These are phyloP conservation scores for Albugo candida DNA, from an alignment of 352 stramenopile genomes.

Conservation along the genomic window DNA sequence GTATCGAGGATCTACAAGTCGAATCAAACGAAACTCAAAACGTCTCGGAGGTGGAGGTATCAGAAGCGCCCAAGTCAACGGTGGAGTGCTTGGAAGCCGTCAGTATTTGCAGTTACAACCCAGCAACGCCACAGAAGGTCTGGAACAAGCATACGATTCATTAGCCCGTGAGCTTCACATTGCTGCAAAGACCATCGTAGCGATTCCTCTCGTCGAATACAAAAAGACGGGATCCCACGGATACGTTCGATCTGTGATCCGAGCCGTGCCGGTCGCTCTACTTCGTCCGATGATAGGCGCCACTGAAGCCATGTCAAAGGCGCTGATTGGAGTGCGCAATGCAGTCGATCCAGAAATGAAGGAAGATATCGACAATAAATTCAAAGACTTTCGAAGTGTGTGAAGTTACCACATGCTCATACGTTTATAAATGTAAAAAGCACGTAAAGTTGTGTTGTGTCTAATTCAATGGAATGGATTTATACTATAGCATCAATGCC, in stretches of 20 bases:
- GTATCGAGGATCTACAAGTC: slow-evolving; percentile 56
- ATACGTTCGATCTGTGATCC: slow-evolving; percentile 75
- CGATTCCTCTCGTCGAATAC: slow-evolving; percentile 78
- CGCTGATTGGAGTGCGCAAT: slow-evolving; percentile 73
- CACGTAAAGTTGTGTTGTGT: too few species aligned
- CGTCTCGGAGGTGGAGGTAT: slow-evolving; percentile 60
- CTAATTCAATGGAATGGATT: too few species aligned
- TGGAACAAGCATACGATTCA: slow-evolving; percentile 74
- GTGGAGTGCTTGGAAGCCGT: slow-evolving; percentile 51
- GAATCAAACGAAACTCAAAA: slow-evolving; percentile 62
- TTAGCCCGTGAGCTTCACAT: slow-evolving; percentile 65
- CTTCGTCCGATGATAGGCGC: slow-evolving; percentile 76
- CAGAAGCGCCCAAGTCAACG: slow-evolving; percentile 40
- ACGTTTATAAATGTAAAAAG: not conserved
- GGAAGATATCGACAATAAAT: slow-evolving; percentile 84
- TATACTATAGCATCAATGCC: too few species aligned
- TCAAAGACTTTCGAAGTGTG: slow-evolving; percentile 49
- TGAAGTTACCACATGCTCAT: too few species aligned
- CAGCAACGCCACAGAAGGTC: slow-evolving; percentile 54
- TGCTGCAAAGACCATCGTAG: slow-evolving; percentile 76
- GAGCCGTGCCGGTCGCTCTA: slow-evolving; percentile 68
- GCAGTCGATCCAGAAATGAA: slow-evolving; percentile 75
- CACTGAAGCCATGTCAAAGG: slow-evolving; percentile 68
- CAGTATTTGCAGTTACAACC: slow-evolving; percentile 70
- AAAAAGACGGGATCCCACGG: slow-evolving; percentile 78